Conservation (phyloP, 1,139 yeast species). For the Pichia terricola region DNA sequence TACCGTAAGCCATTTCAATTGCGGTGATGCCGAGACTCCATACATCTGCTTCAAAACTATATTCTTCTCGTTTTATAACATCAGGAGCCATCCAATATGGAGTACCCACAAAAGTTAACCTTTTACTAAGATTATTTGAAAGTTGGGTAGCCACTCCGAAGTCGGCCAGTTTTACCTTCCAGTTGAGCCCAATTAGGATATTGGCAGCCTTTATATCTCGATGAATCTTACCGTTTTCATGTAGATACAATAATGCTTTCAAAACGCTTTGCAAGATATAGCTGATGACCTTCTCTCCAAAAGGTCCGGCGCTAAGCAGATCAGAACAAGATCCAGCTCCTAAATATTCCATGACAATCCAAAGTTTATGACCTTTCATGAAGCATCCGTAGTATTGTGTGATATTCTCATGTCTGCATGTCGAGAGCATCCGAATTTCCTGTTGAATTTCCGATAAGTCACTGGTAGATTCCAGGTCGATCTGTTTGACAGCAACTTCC, state of each 20-base stretch:
- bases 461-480: conserved; percentile 70
- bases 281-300: conserved; percentile 47
- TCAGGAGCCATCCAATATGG: conserved; percentile 99
- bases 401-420: conserved; percentile 60
- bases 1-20: conserved; percentile 72
- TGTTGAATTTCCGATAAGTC: conserved; percentile 72
- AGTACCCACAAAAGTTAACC: conserved; percentile 94
- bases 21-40: conserved; percentile 96
- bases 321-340: conserved; percentile 83
- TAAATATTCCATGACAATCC: conserved; percentile 81
- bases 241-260: conserved; percentile 63
- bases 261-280: conserved; percentile 49
- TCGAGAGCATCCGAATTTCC: conserved; percentile 69
- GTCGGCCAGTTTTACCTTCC: conserved; percentile 88
- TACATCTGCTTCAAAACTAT: conserved; percentile 81
- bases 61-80: conserved; percentile 79
- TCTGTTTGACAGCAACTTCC: conserved; percentile 61
- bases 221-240: conserved; percentile 72
- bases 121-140: conserved; percentile 62
- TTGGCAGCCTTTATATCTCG: conserved; percentile 85
- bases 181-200: conserved; percentile 53
- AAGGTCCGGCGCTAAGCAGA: conserved; percentile 52
- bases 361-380: conserved; percentile 65
- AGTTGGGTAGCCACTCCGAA: conserved; percentile 92
- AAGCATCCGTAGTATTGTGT: conserved; percentile 76